Conservation (phyloP, 23 red algal genomes). For the Gracilaria caudata region DNA sequence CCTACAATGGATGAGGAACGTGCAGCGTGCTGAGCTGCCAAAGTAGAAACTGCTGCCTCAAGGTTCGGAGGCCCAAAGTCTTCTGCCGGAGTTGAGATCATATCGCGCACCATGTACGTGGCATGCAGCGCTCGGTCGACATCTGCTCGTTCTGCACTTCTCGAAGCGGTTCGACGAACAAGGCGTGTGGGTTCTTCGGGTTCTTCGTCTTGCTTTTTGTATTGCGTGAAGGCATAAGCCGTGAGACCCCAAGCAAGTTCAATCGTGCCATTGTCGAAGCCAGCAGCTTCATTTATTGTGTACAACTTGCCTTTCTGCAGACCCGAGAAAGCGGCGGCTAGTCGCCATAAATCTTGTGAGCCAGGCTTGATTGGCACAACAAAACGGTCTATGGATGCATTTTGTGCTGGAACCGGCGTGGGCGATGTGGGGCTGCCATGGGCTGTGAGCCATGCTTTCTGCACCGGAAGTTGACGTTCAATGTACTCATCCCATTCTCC, state of each 20-base stretch:
- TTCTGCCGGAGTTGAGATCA: constrained; percentile 90
- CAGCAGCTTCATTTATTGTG: constrained; percentile 6
- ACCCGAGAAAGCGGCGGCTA: constrained; percentile 46
- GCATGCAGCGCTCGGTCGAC: constrained; percentile 72
- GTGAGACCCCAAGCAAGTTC: constrained; percentile 62
- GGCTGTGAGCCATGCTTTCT: constrained; percentile 36
- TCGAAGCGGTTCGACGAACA: constrained; percentile 39
- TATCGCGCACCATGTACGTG: constrained; percentile 89
- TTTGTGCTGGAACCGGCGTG: constrained; percentile 48
- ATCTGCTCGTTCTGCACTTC: constrained; percentile 28
- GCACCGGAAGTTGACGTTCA: constrained; percentile 7
- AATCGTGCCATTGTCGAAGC: constrained; percentile 18
- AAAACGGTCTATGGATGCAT: constrained; percentile 44
- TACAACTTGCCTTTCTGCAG: constrained; percentile 44
- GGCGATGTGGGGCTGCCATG: constrained; percentile 31
- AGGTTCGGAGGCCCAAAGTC: constrained; percentile 87
- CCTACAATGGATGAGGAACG: constrained; percentile 65
- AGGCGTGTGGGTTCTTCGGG: constrained; percentile 10
- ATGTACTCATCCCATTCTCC: constrained; percentile 44
- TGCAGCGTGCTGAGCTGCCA: constrained; percentile 71
- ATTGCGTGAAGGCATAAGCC: constrained; percentile 56
- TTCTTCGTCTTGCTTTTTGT: constrained; percentile 36
- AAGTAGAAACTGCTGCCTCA: constrained; percentile 68
- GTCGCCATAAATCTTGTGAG: constrained; percentile 30
- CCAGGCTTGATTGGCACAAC: constrained; percentile 49